Evolutionary conservation across 1,139 yeast species (phyloP), one percentile per base, ranked within the genome.

Genomic region (Geotrichum siamense): DNA sequence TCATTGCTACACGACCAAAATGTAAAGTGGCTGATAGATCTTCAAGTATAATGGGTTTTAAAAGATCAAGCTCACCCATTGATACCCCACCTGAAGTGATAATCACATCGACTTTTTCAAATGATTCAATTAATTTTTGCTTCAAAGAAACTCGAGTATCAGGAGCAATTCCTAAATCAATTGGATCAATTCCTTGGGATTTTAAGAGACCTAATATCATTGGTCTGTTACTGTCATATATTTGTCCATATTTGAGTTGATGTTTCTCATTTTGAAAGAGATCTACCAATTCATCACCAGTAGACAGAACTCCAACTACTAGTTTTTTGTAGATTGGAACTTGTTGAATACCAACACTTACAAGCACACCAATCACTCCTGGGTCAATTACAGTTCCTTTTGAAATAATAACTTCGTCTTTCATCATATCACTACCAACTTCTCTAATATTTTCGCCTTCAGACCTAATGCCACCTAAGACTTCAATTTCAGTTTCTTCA

Each of bases 61-160:
- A 52, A 16, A 71, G 57, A 50, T 73, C 78, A 31, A 65, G 49
- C 51, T 73, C 78, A 2, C 78, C 78, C 78, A 73, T 73, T 1
- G 78, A 73, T 2, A 73, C 78, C 12, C 78, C 78, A 2, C 78
- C 78, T 1, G 75, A 68, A 1, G 78, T 71, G 34, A 73, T 61
- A 25, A 73, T 51, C 31, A 67, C 65, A 47, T 73, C 77, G 15
- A 67, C 57, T 2, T 48, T 35, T 3, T 48, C 44, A 9, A 68
- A 53, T 0, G 70, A 67, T 1, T 48, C 44, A 2, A 38, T 34
- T 15, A 71, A 48, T 2, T 43, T 49, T 1, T 31, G 32, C n/a
- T 50, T 57, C 3, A 72, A 55, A 0, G 52, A 47, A 1, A 41
- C 53, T 4, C 60, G 47, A 2, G 52, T 51, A 48, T 73, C 78